Percentiles rank a stretch among this genome's conserved stretches.
Conservation (phyloP, 2,329 filamentous ascomycete species). For the Aspergillus aculeatus region DNA sequence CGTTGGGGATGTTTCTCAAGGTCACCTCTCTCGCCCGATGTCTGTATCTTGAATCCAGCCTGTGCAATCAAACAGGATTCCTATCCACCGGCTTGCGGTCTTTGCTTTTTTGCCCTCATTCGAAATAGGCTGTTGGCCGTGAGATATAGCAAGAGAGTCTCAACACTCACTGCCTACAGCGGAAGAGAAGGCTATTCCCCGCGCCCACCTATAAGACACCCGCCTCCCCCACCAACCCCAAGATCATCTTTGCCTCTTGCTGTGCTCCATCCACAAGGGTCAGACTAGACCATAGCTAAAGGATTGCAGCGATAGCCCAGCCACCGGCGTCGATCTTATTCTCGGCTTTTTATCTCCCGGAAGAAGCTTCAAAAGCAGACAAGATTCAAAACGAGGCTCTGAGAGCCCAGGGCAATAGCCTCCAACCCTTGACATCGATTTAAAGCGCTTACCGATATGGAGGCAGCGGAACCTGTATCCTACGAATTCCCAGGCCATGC, state of each 20-base stretch:
- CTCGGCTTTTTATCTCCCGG: background rate
- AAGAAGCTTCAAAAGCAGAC: background rate
- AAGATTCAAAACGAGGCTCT: background rate
- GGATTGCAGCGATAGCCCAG: background rate
- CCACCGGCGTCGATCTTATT: background rate
- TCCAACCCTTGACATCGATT: background rate
- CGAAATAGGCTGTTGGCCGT: background rate
- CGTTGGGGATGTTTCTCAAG: constrained; percentile 3
- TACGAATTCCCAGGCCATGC: constrained; percentile 42
- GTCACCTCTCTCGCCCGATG: constrained; percentile 10
- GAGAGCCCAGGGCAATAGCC: background rate
- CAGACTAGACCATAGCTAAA: constrained; percentile 3
- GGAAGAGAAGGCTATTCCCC: background rate
- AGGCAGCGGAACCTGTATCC: constrained; percentile 41
- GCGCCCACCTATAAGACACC: no score
- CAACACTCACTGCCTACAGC: background rate
- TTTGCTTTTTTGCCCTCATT: constrained; percentile 17
- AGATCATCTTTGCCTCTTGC: constrained; percentile 11
- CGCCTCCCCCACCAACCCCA: no score
- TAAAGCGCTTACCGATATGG: constrained; percentile 29
- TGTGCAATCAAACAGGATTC: constrained; percentile 6
- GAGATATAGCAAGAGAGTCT: no score
- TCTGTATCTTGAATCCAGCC: constrained; percentile 15
- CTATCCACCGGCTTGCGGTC: constrained; percentile 12
- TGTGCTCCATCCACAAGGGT: background rate